Percentiles rank a stretch among this genome's conserved stretches.
These are phyloP conservation scores for Aspergillus baeticus DNA, from an alignment of 495 filamentous ascomycete genomes.

Conservation along the genomic window DNA sequence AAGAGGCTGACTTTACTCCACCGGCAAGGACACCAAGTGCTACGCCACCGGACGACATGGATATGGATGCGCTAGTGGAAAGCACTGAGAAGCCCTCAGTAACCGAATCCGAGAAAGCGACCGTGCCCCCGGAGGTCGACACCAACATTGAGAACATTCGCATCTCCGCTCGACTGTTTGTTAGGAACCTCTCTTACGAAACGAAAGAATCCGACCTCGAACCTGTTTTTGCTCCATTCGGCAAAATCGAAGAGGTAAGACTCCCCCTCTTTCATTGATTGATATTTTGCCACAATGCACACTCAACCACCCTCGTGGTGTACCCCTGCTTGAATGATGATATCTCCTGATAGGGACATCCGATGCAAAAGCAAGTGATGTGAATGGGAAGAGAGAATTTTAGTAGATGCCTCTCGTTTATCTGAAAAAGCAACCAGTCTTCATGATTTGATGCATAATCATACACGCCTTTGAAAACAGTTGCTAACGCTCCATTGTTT, in stretches of 20 bases:
- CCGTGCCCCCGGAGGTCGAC: constrained; percentile 24
- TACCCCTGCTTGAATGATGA: constrained; percentile 66
- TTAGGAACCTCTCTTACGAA: constrained; percentile 84
- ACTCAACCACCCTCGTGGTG: neutral
- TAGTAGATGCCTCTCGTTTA: constrained; percentile 75
- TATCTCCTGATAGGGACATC: constrained; percentile 98
- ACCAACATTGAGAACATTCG: constrained; percentile 45
- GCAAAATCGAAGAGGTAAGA: constrained; percentile 84
- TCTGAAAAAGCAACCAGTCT: constrained; percentile 46
- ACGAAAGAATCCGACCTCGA: constrained; percentile 75
- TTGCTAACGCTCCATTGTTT: constrained; percentile 44
- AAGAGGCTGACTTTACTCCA: constrained; percentile 35
- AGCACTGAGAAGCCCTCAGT: neutral
- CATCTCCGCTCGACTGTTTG: constrained; percentile 67
- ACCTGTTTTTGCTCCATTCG: constrained; percentile 66
- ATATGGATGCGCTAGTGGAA: constrained; percentile 14
- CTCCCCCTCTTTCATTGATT: constrained; percentile 11
- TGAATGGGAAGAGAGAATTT: constrained; percentile 63
- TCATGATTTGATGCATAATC: constrained; percentile 32
- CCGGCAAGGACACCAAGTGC: constrained; percentile 3
- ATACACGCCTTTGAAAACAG: constrained; percentile 20
- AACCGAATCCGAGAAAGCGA: constrained; percentile 16
- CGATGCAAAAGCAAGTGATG: constrained; percentile 76
- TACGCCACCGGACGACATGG: constrained; percentile 22
- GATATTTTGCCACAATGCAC: neutral